These are phyloP conservation scores for Botrytis fabae DNA, from an alignment of 2,329 filamentous ascomycete species.

Conservation along the genomic window DNA sequence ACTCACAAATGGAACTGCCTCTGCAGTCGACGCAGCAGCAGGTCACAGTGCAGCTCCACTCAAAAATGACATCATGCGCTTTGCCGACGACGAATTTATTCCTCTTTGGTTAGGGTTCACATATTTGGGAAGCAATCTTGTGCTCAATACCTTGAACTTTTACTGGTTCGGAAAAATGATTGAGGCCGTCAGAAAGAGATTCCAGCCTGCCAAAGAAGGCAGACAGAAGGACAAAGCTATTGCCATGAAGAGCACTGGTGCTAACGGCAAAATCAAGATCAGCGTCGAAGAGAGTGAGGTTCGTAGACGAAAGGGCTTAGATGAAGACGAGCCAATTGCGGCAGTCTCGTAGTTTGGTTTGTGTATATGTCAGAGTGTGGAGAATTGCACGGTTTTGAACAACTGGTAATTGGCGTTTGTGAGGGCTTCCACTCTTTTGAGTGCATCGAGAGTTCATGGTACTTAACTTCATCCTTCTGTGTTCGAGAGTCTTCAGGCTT, in stretches of 20 bases:
- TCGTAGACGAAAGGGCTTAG: conserved; percentile 34
- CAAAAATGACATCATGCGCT: conserved; percentile 49
- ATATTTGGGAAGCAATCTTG: conserved; percentile 70
- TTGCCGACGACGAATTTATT: conserved; percentile 53
- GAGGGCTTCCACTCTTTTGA: background rate
- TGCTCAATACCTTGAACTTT: conserved; percentile 74
- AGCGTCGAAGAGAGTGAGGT: conserved; percentile 39
- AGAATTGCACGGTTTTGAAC: background rate
- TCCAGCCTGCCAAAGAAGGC: conserved; percentile 53
- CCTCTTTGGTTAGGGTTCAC: conserved; percentile 68
- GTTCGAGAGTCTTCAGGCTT: background rate
- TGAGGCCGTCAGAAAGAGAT: conserved; percentile 72
- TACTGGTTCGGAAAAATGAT: conserved; percentile 92
- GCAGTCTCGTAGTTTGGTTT: conserved; percentile 16
- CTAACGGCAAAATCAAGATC: conserved; percentile 36
- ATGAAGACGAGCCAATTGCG: conserved; percentile 18
- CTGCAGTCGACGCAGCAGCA: conserved; percentile 40
- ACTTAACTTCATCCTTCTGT: background rate
- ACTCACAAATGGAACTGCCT: conserved; percentile 41
- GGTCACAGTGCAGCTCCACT: conserved; percentile 37
- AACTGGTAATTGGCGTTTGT: background rate
- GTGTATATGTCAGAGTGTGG: conserved; percentile 2
- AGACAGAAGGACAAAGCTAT: conserved; percentile 39
- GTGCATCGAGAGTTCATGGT: background rate
- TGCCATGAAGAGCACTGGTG: conserved; percentile 35